phyloP scores from a whole-genome alignment of 2,329 filamentous ascomycete species.

The Aspergillus pseudoterreus region DNA sequence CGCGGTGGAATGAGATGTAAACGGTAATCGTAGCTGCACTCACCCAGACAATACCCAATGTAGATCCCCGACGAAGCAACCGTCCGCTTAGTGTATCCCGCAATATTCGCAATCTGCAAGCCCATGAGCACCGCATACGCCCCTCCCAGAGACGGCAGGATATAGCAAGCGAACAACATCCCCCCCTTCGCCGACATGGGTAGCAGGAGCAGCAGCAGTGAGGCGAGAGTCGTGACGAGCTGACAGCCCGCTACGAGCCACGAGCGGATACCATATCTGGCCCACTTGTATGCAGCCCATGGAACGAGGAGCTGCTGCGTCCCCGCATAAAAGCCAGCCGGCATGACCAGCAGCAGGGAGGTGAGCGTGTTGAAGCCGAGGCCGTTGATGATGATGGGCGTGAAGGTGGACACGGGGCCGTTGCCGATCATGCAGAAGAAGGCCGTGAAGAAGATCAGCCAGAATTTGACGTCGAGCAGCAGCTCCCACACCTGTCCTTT shows the following conservation, averaged over 20 bases:
- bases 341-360: conserved; percentile 43
- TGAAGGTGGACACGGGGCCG: conserved; percentile 45
- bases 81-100: conserved; percentile 51
- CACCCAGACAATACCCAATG: conserved; percentile 51
- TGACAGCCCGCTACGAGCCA: conserved; percentile 42
- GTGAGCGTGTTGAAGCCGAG: conserved; percentile 45
- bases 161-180: conserved; percentile 48
- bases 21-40: background rate
- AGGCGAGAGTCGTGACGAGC: conserved; percentile 40
- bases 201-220: conserved; percentile 44
- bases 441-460: conserved; percentile 33
- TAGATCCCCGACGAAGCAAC: conserved; percentile 49
- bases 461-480: conserved; percentile 9
- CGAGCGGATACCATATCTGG: conserved; percentile 18
- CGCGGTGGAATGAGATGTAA: no score
- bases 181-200: conserved; percentile 41
- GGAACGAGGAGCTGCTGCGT: conserved; percentile 39
- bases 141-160: conserved; percentile 44
- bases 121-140: conserved; percentile 52
- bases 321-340: conserved; percentile 36
- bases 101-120: conserved; percentile 49
- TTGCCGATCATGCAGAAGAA: conserved; percentile 44
- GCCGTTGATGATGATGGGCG: conserved; percentile 44
- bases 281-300: conserved; percentile 39
- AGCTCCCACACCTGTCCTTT: conserved; percentile 35